phyloP scores from a whole-genome alignment of 352 stramenopile genomes.

The Pythium phragmitis region DNA sequence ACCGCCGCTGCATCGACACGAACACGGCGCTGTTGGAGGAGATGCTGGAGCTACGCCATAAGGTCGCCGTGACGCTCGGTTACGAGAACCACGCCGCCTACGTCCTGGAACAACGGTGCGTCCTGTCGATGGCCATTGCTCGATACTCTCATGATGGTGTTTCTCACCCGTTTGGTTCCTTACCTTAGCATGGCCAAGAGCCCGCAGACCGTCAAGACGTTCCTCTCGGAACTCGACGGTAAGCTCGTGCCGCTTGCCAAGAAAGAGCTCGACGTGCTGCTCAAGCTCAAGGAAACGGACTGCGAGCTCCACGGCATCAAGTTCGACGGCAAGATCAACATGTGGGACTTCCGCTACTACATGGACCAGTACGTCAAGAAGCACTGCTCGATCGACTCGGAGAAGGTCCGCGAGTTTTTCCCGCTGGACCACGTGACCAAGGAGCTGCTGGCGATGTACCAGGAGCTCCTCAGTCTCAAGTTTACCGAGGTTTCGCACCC shows the following conservation, averaged over 20 bases:
- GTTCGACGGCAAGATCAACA: conserved; percentile 88
- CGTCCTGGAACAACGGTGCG: conserved; percentile 78
- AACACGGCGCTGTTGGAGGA: conserved; percentile 84
- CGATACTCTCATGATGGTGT: background rate
- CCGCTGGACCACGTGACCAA: conserved; percentile 83
- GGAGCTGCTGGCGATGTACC: conserved; percentile 86
- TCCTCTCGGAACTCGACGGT: conserved; percentile 71
- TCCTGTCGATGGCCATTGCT: conserved; percentile 3
- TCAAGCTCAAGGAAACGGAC: conserved; percentile 73
- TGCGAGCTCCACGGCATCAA: conserved; percentile 49
- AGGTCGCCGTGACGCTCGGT: conserved; percentile 68
- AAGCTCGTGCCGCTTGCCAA: conserved; percentile 79
- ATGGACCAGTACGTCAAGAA: conserved; percentile 87
- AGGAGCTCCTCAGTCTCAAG: conserved; percentile 83
- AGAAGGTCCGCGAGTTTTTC: conserved; percentile 89
- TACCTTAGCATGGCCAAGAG: conserved; percentile 60
- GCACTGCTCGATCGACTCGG: conserved; percentile 83
- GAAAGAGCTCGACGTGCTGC: conserved; percentile 65
- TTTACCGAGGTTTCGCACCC: conserved; percentile 80
- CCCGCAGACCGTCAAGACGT: conserved; percentile 60
- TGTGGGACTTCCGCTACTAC: conserved; percentile 91
- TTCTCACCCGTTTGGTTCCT: background rate
- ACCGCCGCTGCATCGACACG: conserved; percentile 78
- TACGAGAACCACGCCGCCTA: conserved; percentile 87
- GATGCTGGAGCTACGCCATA: conserved; percentile 78